These are phyloP conservation scores for Gigaspora rosea DNA, from an alignment of 192 early-diverging fungal species.

Conservation along the genomic window DNA sequence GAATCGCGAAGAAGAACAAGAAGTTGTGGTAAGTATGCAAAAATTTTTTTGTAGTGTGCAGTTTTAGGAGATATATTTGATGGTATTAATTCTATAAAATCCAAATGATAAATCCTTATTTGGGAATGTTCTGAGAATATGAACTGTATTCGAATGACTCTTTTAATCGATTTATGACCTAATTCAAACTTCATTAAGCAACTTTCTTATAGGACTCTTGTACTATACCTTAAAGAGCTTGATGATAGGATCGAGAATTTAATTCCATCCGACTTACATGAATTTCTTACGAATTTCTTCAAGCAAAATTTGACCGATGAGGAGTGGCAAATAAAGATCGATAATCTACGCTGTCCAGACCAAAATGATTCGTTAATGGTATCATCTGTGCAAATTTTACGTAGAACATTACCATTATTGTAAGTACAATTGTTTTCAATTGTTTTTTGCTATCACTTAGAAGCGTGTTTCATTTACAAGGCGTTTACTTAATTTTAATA, in stretches of 20 bases:
- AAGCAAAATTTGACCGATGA: constrained; percentile 13
- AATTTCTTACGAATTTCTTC: constrained; percentile 26
- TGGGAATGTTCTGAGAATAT: constrained; percentile 19
- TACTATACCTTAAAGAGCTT: constrained; percentile 21
- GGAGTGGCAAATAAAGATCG: constrained; percentile 31
- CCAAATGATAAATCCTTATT: constrained; percentile 4
- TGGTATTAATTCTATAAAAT: constrained; percentile 12
- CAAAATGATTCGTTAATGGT: constrained; percentile 27
- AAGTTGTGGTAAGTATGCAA: background rate
- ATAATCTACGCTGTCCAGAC: constrained; percentile 17
- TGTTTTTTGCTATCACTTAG: background rate
- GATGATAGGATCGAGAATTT: constrained; percentile 28
- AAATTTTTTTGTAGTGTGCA: constrained; percentile 13
- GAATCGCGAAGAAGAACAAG: constrained; percentile 14
- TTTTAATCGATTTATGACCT: constrained; percentile 4
- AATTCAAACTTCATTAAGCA: constrained; percentile 18
- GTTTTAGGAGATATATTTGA: background rate
- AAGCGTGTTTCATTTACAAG: background rate
- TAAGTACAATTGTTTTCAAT: constrained; percentile 22
- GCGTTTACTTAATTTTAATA: constrained; percentile 12
- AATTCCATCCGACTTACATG: constrained; percentile 26
- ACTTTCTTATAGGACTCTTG: constrained; percentile 4
- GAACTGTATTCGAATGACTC: background rate
- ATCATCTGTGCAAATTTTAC: constrained; percentile 14
- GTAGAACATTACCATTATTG: constrained; percentile 27